phyloP scores from a whole-genome alignment of 2,329 filamentous ascomycete genomes.

The Stylonectria norvegica region DNA sequence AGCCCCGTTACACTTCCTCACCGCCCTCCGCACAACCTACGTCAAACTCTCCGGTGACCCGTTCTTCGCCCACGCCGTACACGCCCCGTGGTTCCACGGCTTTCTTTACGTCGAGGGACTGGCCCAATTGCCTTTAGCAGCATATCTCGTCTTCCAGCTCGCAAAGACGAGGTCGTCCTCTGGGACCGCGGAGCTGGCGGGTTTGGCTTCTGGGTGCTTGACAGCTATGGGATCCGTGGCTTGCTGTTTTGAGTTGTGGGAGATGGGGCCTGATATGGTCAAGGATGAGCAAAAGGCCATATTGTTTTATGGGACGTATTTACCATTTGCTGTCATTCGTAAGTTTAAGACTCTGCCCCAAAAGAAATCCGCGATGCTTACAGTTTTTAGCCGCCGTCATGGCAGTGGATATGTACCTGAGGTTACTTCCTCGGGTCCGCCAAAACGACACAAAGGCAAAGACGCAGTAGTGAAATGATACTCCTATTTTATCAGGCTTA shows the following conservation, averaged over 20 bases:
- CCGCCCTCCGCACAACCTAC: conserved; percentile 46
- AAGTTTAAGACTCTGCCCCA: conserved; percentile 37
- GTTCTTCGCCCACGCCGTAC: conserved; percentile 41
- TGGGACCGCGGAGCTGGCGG: conserved; percentile 46
- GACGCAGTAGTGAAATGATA: no score
- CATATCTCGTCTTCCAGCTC: conserved; percentile 46
- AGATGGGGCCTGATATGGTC: conserved; percentile 47
- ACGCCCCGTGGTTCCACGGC: conserved; percentile 49
- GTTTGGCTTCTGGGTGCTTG: conserved; percentile 50
- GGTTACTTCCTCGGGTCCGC: conserved; percentile 45
- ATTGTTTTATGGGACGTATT: conserved; percentile 48
- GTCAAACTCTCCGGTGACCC: conserved; percentile 50
- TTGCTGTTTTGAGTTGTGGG: conserved; percentile 49
- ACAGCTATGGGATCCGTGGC: conserved; percentile 49
- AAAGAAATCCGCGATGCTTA: no score
- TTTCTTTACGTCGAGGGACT: conserved; percentile 49
- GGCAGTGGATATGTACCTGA: conserved; percentile 52
- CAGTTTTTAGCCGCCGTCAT: conserved; percentile 45
- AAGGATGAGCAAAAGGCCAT: conserved; percentile 42
- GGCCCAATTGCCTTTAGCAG: conserved; percentile 48
- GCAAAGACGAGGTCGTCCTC: conserved; percentile 31
- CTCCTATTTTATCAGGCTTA: no score
- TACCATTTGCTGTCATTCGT: conserved; percentile 53
- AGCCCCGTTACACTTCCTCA: conserved; percentile 47
- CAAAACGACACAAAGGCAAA: conserved; percentile 37